Conservation (phyloP, 2,329 filamentous ascomycete species). For the Aspergillus sp. region DNA sequence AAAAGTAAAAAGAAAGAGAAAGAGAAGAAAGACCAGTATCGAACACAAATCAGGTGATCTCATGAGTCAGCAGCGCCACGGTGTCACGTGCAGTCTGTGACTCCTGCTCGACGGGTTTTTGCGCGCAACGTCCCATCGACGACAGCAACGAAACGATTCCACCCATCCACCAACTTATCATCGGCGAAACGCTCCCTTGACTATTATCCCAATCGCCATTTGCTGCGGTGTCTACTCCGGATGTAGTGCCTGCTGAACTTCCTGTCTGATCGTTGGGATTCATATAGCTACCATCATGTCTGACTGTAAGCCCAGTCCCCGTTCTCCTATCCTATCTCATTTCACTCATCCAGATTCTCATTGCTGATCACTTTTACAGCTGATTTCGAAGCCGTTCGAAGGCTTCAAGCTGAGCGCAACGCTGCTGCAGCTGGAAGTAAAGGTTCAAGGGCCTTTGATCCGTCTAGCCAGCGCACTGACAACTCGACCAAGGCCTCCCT, state of each 20-base stretch:
- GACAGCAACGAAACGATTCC: background rate
- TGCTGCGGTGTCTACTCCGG: constrained; percentile 24
- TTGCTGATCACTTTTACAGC: constrained; percentile 38
- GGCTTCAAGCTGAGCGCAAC: constrained; percentile 89
- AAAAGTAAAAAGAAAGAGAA: too few relatives aligned
- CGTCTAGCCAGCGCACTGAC: constrained; percentile 71
- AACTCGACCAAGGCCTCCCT: constrained; percentile 82
- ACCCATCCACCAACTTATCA: constrained; percentile 14
- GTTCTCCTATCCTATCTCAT: constrained; percentile 3
- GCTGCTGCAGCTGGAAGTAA: constrained; percentile 68
- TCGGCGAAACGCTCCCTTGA: constrained; percentile 2
- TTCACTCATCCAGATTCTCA: background rate
- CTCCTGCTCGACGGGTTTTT: background rate
- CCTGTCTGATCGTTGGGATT: constrained; percentile 18
- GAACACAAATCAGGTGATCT: too few relatives aligned
- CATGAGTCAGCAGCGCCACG: too few relatives aligned
- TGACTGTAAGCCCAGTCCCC: constrained; percentile 30
- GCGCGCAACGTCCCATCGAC: background rate
- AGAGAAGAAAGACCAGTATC: too few relatives aligned
- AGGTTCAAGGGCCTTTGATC: constrained; percentile 71
- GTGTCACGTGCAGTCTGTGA: background rate
- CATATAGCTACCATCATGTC: constrained; percentile 31
- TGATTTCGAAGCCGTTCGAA: constrained; percentile 80
- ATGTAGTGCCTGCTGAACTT: constrained; percentile 27
- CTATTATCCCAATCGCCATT: constrained; percentile 20